phyloP scores from a whole-genome alignment of 169 alveolate species.

The Babesia ovata region DNA sequence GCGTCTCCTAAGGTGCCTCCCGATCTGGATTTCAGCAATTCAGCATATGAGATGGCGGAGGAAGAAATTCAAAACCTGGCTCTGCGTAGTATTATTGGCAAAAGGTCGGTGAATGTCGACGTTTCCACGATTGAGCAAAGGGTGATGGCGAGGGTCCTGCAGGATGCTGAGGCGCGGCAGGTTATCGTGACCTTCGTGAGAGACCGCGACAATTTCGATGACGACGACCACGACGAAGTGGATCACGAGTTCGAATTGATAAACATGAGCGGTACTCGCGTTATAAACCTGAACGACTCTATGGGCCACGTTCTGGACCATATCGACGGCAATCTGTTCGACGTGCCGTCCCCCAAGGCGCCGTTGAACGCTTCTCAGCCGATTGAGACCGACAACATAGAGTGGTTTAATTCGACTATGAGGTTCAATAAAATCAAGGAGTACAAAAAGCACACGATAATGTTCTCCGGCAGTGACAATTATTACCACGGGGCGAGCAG shows the following conservation, averaged over 20 bases:
- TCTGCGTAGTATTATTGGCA: not conserved
- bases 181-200: constrained; percentile 8
- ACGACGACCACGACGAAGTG: not conserved
- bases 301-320: not conserved
- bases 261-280: not conserved
- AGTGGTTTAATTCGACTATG: constrained; percentile 11
- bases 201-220: not conserved
- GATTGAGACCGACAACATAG: constrained; percentile 1
- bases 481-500: not conserved
- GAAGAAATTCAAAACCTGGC: not conserved
- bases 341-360: not conserved
- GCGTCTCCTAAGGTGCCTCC: not conserved
- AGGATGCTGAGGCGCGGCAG: constrained; percentile 17
- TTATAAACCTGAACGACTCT: not conserved
- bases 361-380: not conserved
- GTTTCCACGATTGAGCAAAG: not conserved
- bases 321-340: constrained; percentile 1
- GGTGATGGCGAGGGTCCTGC: not conserved
- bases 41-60: not conserved
- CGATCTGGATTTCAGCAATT: not conserved
- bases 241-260: constrained; percentile 11
- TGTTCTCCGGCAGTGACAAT: constrained; percentile 11
- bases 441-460: not conserved
- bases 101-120: constrained; percentile 3
- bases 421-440: constrained; percentile 18